Evolutionary conservation across 2,329 filamentous ascomycete species (phyloP).

Genomic region (Chaetothyriales sp.): DNA sequence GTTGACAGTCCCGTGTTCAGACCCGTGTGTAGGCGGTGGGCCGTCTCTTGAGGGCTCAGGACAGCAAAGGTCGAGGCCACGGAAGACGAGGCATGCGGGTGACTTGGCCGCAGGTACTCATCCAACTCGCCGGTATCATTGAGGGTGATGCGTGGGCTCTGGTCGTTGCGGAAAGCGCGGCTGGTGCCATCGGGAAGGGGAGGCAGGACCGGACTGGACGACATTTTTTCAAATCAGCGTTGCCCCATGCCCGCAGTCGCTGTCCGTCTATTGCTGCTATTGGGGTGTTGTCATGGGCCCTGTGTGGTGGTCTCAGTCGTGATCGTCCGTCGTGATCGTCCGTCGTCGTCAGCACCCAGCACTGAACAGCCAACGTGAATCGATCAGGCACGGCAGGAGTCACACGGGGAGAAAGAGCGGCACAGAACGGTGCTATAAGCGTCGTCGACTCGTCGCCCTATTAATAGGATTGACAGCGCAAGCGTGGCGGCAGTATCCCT

Average conservation of each 20-base stretch:
- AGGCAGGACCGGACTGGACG: neutral
- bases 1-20: conserved; percentile 65
- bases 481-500: neutral
- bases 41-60: conserved; percentile 64
- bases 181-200: neutral
- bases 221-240: neutral
- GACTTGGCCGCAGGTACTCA: neutral
- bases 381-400: neutral
- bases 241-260: neutral
- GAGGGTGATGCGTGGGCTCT: neutral
- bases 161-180: no score
- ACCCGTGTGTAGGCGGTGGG: conserved; percentile 65
- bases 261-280: neutral
- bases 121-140: neutral
- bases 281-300: neutral
- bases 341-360: neutral
- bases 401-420: no score
- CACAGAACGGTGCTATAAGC: neutral
- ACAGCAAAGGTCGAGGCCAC: conserved; percentile 40
- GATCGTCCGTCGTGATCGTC: neutral
- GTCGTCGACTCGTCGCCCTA: neutral
- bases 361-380: neutral
- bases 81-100: conserved; percentile 18
- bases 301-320: neutral
- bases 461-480: neutral